Evolutionary conservation across 352 stramenopile genomes (phyloP).

Genomic region (Globisporangium cylindrosporum): DNA sequence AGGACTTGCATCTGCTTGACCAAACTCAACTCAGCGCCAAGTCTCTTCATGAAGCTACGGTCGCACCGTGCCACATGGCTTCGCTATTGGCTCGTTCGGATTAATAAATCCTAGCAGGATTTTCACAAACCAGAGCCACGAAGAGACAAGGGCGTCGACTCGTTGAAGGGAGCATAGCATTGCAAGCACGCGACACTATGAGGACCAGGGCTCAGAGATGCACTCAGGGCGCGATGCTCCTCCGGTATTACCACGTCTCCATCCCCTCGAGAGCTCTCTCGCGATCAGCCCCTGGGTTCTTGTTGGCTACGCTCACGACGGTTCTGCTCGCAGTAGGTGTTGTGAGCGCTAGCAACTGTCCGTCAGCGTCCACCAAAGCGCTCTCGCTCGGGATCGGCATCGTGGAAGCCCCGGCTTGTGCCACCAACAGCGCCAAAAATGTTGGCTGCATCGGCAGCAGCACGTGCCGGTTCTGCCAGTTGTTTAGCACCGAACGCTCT

Average conservation of each 20-base stretch:
- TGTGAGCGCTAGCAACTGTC: neutral
- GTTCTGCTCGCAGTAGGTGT: neutral
- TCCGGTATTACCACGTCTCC: neutral
- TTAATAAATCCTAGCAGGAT: neutral
- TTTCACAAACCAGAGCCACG: neutral
- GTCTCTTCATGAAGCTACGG: neutral
- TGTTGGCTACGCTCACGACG: neutral
- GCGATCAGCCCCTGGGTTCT: neutral
- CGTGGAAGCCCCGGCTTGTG: neutral
- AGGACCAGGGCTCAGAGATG: neutral
- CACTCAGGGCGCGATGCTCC: neutral
- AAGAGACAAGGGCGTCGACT: neutral
- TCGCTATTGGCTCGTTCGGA: neutral
- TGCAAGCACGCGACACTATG: neutral
- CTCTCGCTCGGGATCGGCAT: conserved; percentile 3
- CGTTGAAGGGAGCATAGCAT: too few species aligned
- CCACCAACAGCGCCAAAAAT: neutral
- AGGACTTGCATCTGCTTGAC: neutral
- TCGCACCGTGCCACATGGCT: neutral
- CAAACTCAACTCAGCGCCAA: neutral
- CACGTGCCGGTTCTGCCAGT: conserved; percentile 7
- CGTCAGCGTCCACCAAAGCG: neutral
- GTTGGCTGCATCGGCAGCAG: conserved; percentile 2
- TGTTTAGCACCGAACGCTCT: neutral
- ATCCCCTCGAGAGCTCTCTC: neutral